Percentiles rank a stretch among this genome's conserved stretches.
Conservation (phyloP, 2,329 filamentous ascomycete species). For the Colletotrichum cuscutae region DNA sequence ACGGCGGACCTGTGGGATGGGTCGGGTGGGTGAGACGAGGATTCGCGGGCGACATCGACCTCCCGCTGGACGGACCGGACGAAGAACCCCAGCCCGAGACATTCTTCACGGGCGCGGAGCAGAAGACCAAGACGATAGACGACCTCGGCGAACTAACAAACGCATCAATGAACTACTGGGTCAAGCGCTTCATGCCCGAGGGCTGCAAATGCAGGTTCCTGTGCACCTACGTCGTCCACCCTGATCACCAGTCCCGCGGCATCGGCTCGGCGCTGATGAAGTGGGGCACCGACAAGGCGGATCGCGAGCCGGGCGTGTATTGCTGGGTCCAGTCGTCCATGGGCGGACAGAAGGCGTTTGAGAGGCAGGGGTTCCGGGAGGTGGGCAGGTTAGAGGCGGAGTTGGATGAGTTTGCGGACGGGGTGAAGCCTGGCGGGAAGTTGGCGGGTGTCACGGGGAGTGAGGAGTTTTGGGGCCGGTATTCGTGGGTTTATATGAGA, state of each 20-base stretch:
- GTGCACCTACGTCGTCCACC: constrained; percentile 44
- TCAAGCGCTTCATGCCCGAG: constrained; percentile 39
- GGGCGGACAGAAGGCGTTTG: constrained; percentile 42
- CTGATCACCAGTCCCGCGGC: constrained; percentile 44
- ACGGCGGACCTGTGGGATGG: constrained; percentile 44
- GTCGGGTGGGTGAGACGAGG: constrained; percentile 46
- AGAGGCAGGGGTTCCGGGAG: constrained; percentile 42
- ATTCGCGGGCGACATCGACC: constrained; percentile 39
- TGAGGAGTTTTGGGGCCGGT: constrained; percentile 37
- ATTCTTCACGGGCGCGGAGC: neutral
- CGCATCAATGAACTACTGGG: constrained; percentile 43
- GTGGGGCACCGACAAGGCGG: constrained; percentile 44
- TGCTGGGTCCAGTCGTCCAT: constrained; percentile 41
- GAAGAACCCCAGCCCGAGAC: constrained; percentile 9
- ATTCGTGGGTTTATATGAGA: constrained; percentile 44
- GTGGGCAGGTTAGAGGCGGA: constrained; percentile 25
- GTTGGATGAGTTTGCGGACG: constrained; percentile 7
- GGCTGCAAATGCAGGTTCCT: constrained; percentile 47
- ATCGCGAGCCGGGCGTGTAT: constrained; percentile 43
- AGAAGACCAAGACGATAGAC: constrained; percentile 36
- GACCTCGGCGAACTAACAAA: constrained; percentile 43
- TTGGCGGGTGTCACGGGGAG: constrained; percentile 21
- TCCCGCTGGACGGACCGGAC: constrained; percentile 33
- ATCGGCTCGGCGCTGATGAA: constrained; percentile 46
- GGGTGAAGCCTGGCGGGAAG: neutral